phyloP scores from a whole-genome alignment of 2,329 filamentous ascomycete species.

The Fusarium secorum region DNA sequence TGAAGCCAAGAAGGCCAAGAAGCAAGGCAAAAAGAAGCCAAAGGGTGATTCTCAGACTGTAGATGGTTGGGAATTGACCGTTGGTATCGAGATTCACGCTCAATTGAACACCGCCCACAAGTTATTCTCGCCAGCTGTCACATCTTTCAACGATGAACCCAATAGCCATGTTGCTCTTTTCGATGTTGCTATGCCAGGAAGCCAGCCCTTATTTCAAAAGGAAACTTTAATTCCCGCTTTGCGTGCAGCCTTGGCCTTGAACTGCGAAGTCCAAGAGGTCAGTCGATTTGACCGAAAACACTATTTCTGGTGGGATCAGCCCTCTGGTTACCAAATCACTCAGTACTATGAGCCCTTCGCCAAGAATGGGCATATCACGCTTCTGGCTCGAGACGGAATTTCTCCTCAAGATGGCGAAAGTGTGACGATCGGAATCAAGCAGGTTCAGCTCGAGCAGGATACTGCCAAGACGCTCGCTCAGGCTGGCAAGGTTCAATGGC shows the following conservation, averaged over 20 bases:
- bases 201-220: slow-evolving; percentile 84
- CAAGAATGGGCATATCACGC: slow-evolving; percentile 73
- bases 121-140: slow-evolving; percentile 80
- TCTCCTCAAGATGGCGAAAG: slow-evolving; percentile 73
- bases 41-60: slow-evolving; percentile 60
- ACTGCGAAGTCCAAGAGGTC: slow-evolving; percentile 77
- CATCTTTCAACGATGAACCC: slow-evolving; percentile 71
- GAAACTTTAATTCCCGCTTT: slow-evolving; percentile 88
- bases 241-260: slow-evolving; percentile 83
- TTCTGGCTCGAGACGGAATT: slow-evolving; percentile 81
- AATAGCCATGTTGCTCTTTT: slow-evolving; percentile 92
- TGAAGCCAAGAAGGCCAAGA: slow-evolving; percentile 74
- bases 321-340: slow-evolving; percentile 95
- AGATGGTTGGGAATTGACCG: slow-evolving; percentile 87
- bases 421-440: slow-evolving; percentile 84
- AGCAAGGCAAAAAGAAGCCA: slow-evolving; percentile 61
- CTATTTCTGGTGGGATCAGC: slow-evolving; percentile 99
- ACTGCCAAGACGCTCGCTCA: slow-evolving; percentile 92
- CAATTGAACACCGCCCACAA: slow-evolving; percentile 90
- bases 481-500: slow-evolving; percentile 74
- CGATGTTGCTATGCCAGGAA: slow-evolving; percentile 87
- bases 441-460: slow-evolving; percentile 97
- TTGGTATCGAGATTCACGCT: slow-evolving; percentile 97
- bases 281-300: slow-evolving; percentile 96
- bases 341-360: slow-evolving; percentile 86